Evolutionary conservation across 1,139 yeast genomes (phyloP).

Genomic region (Blastobotrys ciferrii): DNA sequence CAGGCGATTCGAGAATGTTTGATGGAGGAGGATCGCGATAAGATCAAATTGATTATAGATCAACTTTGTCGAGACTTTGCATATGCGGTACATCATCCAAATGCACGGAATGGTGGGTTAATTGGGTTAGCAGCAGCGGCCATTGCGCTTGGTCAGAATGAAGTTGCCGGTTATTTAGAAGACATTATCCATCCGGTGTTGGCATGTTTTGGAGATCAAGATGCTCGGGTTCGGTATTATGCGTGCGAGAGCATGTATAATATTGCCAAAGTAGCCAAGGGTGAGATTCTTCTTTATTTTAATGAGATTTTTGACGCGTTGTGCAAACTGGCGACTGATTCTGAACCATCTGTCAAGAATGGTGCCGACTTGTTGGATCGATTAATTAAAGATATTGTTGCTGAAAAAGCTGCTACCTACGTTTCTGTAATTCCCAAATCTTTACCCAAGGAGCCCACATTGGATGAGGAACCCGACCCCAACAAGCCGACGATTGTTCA

Average conservation of each 20-base stretch:
- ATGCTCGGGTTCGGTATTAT: constrained; percentile 91
- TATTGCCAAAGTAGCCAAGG: constrained; percentile 95
- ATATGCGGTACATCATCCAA: constrained; percentile 73
- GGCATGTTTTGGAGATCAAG: constrained; percentile 95
- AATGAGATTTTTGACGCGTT: constrained; percentile 95
- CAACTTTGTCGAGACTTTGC: constrained; percentile 69
- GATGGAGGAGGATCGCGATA: constrained; percentile 62
- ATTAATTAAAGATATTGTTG: constrained; percentile 88
- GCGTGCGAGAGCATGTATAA: constrained; percentile 97
- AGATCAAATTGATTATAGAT: constrained; percentile 65
- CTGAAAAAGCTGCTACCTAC: constrained; percentile 90
- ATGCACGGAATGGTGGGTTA: constrained; percentile 72
- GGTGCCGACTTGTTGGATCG: constrained; percentile 95
- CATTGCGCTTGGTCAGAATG: constrained; percentile 71
- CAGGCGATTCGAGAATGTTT: constrained; percentile 71
- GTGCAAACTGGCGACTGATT: constrained; percentile 84
- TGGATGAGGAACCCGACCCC: constrained; percentile 25
- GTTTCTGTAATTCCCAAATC: constrained; percentile 62
- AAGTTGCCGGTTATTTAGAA: constrained; percentile 70
- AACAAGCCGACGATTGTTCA: constrained; percentile 28
- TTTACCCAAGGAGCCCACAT: constrained; percentile 14
- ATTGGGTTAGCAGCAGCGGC: constrained; percentile 78
- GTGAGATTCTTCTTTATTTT: constrained; percentile 86
- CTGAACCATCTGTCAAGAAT: constrained; percentile 87
- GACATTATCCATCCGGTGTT: constrained; percentile 89